Evolutionary conservation across 371 early-diverging fungal species (phyloP).

Genomic region (Mucor indicus): DNA sequence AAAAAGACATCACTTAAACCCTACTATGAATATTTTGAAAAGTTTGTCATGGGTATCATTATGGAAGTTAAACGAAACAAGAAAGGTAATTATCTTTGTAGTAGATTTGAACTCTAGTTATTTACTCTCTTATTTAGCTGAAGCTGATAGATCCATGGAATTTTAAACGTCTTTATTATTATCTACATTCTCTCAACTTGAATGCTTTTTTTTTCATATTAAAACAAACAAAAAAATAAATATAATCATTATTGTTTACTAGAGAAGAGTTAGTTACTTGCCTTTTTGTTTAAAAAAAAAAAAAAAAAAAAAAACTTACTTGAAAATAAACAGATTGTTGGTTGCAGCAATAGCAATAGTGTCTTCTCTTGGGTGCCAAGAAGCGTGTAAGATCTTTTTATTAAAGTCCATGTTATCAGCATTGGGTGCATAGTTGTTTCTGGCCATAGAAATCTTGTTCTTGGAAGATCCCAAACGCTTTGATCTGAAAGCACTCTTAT

Average conservation of each 20-base stretch:
- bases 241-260: too few relatives aligned
- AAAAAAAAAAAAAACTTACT: conserved; percentile 34
- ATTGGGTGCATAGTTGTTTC: conserved; percentile 54
- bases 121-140: conserved; percentile 5
- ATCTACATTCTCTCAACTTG: too few relatives aligned
- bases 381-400: conserved; percentile 96
- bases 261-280: too few relatives aligned
- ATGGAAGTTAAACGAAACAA: conserved; percentile 36
- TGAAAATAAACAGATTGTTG: conserved; percentile 96
- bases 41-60: conserved; percentile 57
- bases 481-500: conserved; percentile 95
- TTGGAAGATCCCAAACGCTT: conserved; percentile 69
- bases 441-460: conserved; percentile 47
- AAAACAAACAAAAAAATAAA: too few relatives aligned
- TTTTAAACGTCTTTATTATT: too few relatives aligned
- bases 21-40: conserved; percentile 65
- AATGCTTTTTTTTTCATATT: background rate
- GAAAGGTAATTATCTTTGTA: conserved; percentile 29
- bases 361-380: conserved; percentile 97
- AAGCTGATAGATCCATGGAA: conserved; percentile 15
- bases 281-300: too few relatives aligned
- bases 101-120: background rate
- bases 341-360: conserved; percentile 96
- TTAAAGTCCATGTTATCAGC: conserved; percentile 85
- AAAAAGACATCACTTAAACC: conserved; percentile 61